Percentiles rank a stretch among this genome's conserved stretches.
These are phyloP conservation scores for Termitomyces sp. DNA, from an alignment of 768 basidiomycete genomes.

Conservation along the genomic window DNA sequence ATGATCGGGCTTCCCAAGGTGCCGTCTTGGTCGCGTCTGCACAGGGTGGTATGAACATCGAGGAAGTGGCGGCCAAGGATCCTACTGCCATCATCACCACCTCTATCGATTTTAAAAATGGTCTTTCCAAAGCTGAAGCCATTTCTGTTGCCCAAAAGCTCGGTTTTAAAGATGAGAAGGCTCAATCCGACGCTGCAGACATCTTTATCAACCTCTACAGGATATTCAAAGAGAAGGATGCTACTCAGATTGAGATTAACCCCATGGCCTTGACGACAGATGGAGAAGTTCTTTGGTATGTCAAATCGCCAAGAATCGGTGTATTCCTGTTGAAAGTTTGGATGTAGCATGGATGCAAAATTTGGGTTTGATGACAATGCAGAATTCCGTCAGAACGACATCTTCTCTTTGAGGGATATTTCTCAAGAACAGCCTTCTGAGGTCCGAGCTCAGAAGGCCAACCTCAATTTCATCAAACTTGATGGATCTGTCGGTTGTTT, in stretches of 20 bases:
- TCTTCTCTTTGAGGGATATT: conserved; percentile 87
- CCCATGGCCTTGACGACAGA: conserved; percentile 92
- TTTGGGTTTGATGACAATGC: conserved; percentile 99
- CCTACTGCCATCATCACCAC: conserved; percentile 95
- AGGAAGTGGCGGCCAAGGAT: conserved; percentile 96
- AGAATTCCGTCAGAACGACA: conserved; percentile 91
- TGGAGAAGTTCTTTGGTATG: conserved; percentile 88
- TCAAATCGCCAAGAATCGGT: conserved; percentile 7
- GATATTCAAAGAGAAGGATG: conserved; percentile 98
- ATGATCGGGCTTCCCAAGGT: conserved; percentile 86
- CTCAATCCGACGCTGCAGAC: conserved; percentile 84
- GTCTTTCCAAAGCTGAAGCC: conserved; percentile 72
- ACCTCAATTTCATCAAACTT: conserved; percentile 98
- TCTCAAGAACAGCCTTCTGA: conserved; percentile 97
- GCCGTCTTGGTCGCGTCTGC: conserved; percentile 92
- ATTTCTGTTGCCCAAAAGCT: conserved; percentile 83
- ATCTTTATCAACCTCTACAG: conserved; percentile 93
- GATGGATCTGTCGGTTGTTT: conserved; percentile 97
- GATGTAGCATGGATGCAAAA: conserved; percentile 95
- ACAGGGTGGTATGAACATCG: conserved; percentile 99
- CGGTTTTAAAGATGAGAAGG: conserved; percentile 73
- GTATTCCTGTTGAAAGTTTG: conserved; percentile 8
- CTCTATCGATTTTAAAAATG: conserved; percentile 82
- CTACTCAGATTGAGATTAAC: conserved; percentile 99
- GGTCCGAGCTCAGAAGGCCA: conserved; percentile 95